Evolutionary conservation across 805 yeast species (phyloP).

Genomic region (Wickerhamomyces chaumierensis): DNA sequence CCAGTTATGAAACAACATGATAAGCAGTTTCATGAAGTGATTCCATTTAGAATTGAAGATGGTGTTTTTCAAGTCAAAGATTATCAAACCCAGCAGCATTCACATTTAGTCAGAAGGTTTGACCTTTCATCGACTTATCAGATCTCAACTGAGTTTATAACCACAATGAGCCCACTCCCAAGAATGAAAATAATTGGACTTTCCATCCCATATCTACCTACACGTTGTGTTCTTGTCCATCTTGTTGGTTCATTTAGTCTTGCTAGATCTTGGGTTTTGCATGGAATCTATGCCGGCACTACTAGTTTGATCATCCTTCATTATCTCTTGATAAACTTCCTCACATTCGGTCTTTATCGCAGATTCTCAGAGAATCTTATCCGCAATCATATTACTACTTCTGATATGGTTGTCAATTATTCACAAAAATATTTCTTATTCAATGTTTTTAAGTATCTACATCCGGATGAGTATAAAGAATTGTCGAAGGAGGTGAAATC

Average conservation of each 20-base stretch:
- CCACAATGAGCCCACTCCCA: background rate
- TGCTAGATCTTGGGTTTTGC: background rate
- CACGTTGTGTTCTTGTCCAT: background rate
- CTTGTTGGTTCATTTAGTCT: background rate
- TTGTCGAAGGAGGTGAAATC: too few relatives aligned
- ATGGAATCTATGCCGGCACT: background rate
- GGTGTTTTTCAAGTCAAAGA: too few relatives aligned
- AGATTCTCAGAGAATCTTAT: background rate
- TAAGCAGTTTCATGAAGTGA: too few relatives aligned
- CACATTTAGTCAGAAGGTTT: too few relatives aligned
- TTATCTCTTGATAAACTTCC: too few relatives aligned
- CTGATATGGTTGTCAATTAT: background rate
- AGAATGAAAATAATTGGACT: background rate
- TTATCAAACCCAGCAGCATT: too few relatives aligned
- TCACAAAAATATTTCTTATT: background rate
- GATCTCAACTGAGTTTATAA: background rate
- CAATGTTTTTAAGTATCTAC: background rate
- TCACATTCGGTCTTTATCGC: background rate
- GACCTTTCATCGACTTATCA: background rate
- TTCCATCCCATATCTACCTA: background rate
- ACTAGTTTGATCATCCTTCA: too few relatives aligned
- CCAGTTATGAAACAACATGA: too few relatives aligned
- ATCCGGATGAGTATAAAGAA: background rate
- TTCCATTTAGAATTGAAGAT: too few relatives aligned
- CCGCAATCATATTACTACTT: background rate